Evolutionary conservation across 2,329 filamentous ascomycete species (phyloP).

Genomic region (Aspergillus eucalypticola): DNA sequence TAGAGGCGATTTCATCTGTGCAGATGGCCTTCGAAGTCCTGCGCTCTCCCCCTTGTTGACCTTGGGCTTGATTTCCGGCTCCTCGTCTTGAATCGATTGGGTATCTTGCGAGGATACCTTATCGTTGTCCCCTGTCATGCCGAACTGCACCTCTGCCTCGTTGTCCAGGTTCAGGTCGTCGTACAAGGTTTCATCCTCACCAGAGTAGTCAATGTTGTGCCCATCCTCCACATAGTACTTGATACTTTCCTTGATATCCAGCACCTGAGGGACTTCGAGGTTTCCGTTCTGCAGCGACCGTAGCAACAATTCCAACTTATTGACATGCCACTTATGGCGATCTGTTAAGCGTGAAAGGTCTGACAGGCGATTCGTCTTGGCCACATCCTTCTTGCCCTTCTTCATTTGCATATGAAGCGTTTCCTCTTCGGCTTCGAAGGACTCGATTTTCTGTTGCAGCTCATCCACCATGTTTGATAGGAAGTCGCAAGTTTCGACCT

Average conservation of each 20-base stretch:
- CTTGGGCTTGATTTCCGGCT: conserved; percentile 64
- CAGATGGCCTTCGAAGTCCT: conserved; percentile 70
- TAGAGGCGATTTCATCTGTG: conserved; percentile 88
- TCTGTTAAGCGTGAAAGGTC: conserved; percentile 84
- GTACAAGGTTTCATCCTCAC: conserved; percentile 90
- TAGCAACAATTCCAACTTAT: conserved; percentile 86
- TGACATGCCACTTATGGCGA: conserved; percentile 94
- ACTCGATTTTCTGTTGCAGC: conserved; percentile 89
- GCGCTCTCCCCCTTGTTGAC: conserved; percentile 59
- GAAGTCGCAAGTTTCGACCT: conserved; percentile 84
- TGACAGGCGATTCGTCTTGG: conserved; percentile 83
- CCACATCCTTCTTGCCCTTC: conserved; percentile 85
- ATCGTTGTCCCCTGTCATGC: conserved; percentile 77
- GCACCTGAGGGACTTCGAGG: conserved; percentile 83
- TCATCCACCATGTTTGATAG: conserved; percentile 85
- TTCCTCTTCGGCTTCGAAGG: conserved; percentile 86
- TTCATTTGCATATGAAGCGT: conserved; percentile 84
- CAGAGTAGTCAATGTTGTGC: conserved; percentile 80
- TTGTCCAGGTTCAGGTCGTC: conserved; percentile 90
- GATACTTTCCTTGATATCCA: conserved; percentile 86
- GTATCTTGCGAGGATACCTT: conserved; percentile 92
- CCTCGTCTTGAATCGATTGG: conserved; percentile 86
- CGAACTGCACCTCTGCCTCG: conserved; percentile 78
- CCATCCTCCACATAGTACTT: conserved; percentile 93
- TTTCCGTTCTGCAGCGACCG: conserved; percentile 90